Evolutionary conservation across 352 stramenopile genomes (phyloP).

Genomic region (Ophiocytium majus): DNA sequence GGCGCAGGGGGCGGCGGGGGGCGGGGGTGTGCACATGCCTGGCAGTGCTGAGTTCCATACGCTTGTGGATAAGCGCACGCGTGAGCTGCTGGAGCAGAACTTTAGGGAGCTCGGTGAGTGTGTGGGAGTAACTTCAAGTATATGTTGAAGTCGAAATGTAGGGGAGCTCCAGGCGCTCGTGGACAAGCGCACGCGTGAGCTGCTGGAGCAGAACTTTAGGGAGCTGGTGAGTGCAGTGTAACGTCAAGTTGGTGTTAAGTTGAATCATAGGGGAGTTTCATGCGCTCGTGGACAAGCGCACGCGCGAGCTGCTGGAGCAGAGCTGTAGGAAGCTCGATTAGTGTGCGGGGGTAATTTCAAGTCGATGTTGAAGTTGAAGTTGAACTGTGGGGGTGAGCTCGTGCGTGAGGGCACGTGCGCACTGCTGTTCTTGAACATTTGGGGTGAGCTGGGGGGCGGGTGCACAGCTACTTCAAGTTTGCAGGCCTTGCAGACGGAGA

Average conservation of each 20-base stretch:
- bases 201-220: not conserved
- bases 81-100: not conserved
- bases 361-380: too few relatives aligned
- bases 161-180: not conserved
- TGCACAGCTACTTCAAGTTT: too few relatives aligned
- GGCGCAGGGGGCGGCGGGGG: not conserved
- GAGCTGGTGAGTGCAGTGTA: too few relatives aligned
- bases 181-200: not conserved
- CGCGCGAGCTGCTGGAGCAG: not conserved
- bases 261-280: too few relatives aligned
- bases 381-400: too few relatives aligned
- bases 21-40: not conserved
- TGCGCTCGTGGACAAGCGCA: not conserved
- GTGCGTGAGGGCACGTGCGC: not conserved
- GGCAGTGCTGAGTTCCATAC: slow-evolving; percentile 3
- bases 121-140: too few relatives aligned
- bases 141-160: too few relatives aligned
- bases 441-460: too few relatives aligned
- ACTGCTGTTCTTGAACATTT: too few relatives aligned
- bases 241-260: too few relatives aligned
- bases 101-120: not conserved
- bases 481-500: too few relatives aligned
- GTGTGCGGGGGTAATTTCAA: too few relatives aligned
- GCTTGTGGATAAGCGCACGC: not conserved
- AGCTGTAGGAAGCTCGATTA: not conserved